These are phyloP conservation scores for Albizia julibrissin DNA, from an alignment of 306 rosid species.

Conservation along the genomic window DNA sequence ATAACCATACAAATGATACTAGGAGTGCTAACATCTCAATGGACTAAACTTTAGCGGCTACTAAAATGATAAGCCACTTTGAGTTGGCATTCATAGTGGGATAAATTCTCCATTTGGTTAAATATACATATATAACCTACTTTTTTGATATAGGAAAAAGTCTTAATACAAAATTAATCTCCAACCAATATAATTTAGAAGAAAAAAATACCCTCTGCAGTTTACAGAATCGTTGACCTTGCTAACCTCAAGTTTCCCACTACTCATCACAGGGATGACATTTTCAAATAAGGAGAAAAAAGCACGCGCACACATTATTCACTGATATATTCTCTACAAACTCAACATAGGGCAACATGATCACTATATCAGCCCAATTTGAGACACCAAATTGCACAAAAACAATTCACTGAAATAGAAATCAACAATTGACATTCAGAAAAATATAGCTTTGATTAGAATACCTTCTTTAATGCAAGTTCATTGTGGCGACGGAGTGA, in stretches of 20 bases:
- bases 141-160: constrained; percentile 6
- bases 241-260: constrained; percentile 13
- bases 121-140: not conserved
- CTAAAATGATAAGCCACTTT: constrained; percentile 20
- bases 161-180: not conserved
- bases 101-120: not conserved
- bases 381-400: constrained; percentile 6
- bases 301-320: not conserved
- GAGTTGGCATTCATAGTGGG: not conserved
- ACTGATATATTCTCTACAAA: not conserved
- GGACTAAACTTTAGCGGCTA: not conserved
- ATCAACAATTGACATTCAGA: constrained; percentile 8
- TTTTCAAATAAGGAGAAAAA: not conserved
- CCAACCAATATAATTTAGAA: not conserved
- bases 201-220: not conserved
- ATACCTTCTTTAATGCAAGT: constrained; percentile 84
- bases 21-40: constrained; percentile 4
- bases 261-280: constrained; percentile 6
- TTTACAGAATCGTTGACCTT: not conserved
- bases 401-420: not conserved
- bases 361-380: constrained; percentile 4
- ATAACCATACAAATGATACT: constrained; percentile 4
- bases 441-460: not conserved
- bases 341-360: not conserved
- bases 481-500: constrained; percentile 90